Base-by-base conservation (phyloP, 2,329 filamentous ascomycete genomes). In the Pyrenochaeta sp. region DNA sequence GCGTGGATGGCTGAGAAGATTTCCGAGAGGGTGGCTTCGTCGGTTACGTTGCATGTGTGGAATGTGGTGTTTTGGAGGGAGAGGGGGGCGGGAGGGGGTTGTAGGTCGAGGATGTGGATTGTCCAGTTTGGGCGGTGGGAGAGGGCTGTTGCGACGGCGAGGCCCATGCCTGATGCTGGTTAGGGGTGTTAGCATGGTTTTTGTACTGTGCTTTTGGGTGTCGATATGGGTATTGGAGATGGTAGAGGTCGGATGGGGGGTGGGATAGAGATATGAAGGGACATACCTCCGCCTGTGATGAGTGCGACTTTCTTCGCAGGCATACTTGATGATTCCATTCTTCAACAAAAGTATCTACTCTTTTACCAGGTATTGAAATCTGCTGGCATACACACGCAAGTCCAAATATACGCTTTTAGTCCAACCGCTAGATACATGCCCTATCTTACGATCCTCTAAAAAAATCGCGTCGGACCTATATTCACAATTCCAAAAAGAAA, bases 91-190 rank as follows among this genome's bases (percentile, higher is more conserved):
- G 56, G 19, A 9, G 17, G 55, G 30, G 57, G 44, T 41, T 69
- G 65, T 9, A 73, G 63, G 44, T 75, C 72, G 32, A 74, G 54
- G 37, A 75, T 60, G 43, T 74, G 64, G 28, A 74, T 54, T 23
- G 63, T 51, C 71, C 70, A 74, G 19, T 54, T 53, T n/a, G 59
- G 60, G 14, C 52, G 59, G 27, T 58, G 48, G 27, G 63, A 61
- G 40, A 75, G 64, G 18, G 61, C 56, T 51, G 61, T 55, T 28
- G 71, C 69, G 23, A 73, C 70, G 15, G 65, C 67, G 26, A 75
- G 62, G 36, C 73, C 73, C 53, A 75, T 74, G 21, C 72, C 73
- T 44, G 68, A 70, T 39, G 72, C 73, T 74, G 42, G 11, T 9
- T 32, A 13, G 26, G n/a, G 31, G 10, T 18, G 19, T n/a, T 43